A percentile compares a stretch with the other conserved stretches of the same genome.
phyloP scores from a whole-genome alignment of 441 rosid genomes.

The Manihot esculenta region DNA sequence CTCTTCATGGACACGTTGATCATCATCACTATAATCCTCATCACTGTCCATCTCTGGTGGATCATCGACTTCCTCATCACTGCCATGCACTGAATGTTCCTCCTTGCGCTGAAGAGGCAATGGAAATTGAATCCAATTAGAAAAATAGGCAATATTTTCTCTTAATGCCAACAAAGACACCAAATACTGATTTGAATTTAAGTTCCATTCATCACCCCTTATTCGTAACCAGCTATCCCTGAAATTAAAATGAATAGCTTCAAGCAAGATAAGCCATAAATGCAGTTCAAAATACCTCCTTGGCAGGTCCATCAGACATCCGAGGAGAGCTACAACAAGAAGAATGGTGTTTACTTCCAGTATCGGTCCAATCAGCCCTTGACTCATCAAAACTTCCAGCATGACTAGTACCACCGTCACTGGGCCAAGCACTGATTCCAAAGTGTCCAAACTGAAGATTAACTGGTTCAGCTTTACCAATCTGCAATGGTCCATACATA shows the following conservation, averaged over 20 bases:
- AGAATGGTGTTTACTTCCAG: slow-evolving; percentile 72
- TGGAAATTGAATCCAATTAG: background rate
- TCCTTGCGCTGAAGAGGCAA: slow-evolving; percentile 61
- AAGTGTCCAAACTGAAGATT: slow-evolving; percentile 93
- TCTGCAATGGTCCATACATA: slow-evolving; percentile 79
- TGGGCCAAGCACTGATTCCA: slow-evolving; percentile 99
- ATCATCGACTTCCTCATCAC: slow-evolving; percentile 95
- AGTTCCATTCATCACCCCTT: background rate
- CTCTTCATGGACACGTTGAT: slow-evolving; percentile 63
- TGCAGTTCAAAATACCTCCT: slow-evolving; percentile 60
- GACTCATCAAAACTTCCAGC: slow-evolving; percentile 86
- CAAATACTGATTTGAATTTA: no score
- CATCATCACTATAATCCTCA: slow-evolving; percentile 77
- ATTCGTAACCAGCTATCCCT: background rate
- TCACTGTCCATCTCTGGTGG: slow-evolving; percentile 77
- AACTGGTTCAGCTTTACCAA: slow-evolving; percentile 81
- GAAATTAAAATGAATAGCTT: background rate
- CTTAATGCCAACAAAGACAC: background rate
- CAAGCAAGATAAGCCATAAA: background rate
- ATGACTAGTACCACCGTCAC: slow-evolving; percentile 89
- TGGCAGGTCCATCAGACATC: slow-evolving; percentile 74
- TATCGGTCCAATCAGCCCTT: slow-evolving; percentile 71
- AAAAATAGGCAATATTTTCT: background rate
- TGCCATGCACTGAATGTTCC: slow-evolving; percentile 84
- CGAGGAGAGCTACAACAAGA: slow-evolving; percentile 98